Conservation (phyloP, 2,329 filamentous ascomycete species). For the Raffaelea arxii region DNA sequence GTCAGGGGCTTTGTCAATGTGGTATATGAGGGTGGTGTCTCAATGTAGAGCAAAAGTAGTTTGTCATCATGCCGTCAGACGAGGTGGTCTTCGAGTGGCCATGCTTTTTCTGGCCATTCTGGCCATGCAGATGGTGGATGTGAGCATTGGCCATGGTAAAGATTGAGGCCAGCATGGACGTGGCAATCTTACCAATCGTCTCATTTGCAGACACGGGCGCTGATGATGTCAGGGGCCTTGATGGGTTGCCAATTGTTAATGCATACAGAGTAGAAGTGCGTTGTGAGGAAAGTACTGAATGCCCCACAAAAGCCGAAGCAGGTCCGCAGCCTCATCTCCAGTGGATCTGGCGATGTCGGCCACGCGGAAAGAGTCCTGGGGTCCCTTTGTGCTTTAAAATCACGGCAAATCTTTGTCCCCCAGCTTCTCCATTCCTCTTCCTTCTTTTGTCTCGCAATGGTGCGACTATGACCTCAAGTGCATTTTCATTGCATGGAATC, state of each 20-base stretch:
- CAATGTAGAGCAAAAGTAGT: constrained; percentile 51
- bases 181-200: constrained; percentile 52
- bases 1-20: constrained; percentile 28
- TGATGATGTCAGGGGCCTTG: constrained; percentile 31
- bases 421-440: too few relatives aligned
- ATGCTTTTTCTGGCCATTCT: constrained; percentile 37
- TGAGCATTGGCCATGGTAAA: constrained; percentile 37
- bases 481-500: too few relatives aligned
- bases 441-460: too few relatives aligned
- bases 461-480: too few relatives aligned
- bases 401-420: too few relatives aligned
- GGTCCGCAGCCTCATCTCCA: constrained; percentile 41
- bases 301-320: too few relatives aligned
- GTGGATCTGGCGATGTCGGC: too few relatives aligned
- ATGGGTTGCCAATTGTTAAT: constrained; percentile 31
- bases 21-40: constrained; percentile 44
- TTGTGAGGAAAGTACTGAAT: too few relatives aligned
- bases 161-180: constrained; percentile 52
- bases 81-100: constrained; percentile 36
- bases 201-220: constrained; percentile 50
- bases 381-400: too few relatives aligned
- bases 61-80: constrained; percentile 43
- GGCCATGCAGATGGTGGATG: constrained; percentile 39
- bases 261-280: too few relatives aligned
- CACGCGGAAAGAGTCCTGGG: too few relatives aligned